These are phyloP conservation scores for Candolleomyces efflorescens DNA, from an alignment of 768 basidiomycete species.

Conservation along the genomic window DNA sequence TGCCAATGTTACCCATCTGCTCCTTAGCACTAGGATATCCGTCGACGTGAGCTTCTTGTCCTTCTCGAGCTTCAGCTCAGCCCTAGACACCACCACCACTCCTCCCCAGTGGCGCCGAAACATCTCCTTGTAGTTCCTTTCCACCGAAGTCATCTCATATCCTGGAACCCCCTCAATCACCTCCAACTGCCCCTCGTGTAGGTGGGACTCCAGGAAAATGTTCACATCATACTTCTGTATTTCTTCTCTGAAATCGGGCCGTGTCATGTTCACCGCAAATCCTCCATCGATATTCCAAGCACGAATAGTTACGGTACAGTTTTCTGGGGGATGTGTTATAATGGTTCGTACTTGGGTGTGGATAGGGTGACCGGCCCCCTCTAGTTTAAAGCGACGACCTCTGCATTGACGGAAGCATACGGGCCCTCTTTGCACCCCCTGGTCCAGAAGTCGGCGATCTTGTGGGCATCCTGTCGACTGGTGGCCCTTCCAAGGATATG, in stretches of 20 bases:
- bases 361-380: too few relatives aligned
- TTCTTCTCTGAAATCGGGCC: neutral
- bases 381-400: too few relatives aligned
- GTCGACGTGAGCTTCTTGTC: neutral
- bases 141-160: neutral
- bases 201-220: neutral
- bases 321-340: too few relatives aligned
- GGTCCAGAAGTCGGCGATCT: too few relatives aligned
- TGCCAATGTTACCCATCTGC: neutral
- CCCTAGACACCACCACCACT: neutral
- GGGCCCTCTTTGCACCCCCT: too few relatives aligned
- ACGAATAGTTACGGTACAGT: neutral
- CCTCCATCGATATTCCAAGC: neutral
- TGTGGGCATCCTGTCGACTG: too few relatives aligned
- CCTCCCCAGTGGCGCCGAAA: neutral
- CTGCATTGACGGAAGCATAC: too few relatives aligned
- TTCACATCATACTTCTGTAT: neutral
- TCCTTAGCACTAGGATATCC: neutral
- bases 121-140: neutral
- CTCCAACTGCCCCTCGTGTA: neutral
- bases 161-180: neutral
- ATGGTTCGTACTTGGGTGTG: too few relatives aligned
- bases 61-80: neutral
- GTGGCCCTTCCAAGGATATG: too few relatives aligned
- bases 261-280: neutral